Evolutionary conservation across 2,329 filamentous ascomycete genomes (phyloP).

Genomic region (Elsinoe ampelina): DNA sequence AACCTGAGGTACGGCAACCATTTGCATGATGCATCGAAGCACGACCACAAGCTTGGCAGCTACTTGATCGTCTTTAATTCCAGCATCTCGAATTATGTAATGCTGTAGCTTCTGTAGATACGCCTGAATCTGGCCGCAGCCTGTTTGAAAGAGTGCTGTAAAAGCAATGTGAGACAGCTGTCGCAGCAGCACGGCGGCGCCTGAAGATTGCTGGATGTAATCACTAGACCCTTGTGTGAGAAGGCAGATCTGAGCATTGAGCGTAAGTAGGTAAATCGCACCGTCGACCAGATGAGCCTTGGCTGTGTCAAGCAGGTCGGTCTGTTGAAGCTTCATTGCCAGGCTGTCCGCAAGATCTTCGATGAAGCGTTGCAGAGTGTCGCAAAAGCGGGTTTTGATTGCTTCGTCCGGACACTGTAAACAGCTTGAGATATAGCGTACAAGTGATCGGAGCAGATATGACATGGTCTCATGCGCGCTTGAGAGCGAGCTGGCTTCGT

Average conservation of each 20-base stretch:
- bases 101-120: conserved; percentile 40
- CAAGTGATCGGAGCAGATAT: conserved; percentile 36
- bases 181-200: neutral
- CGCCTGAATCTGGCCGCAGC: conserved; percentile 27
- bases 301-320: neutral
- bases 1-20: neutral
- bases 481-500: neutral
- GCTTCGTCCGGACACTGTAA: conserved; percentile 47
- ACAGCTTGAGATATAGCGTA: conserved; percentile 40
- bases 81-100: conserved; percentile 35
- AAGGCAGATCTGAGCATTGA: conserved; percentile 9
- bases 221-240: neutral
- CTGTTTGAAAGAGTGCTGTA: conserved; percentile 2
- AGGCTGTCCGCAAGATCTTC: conserved; percentile 26
- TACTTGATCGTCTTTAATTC: conserved; percentile 37
- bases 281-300: conserved; percentile 10
- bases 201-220: neutral
- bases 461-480: conserved; percentile 9
- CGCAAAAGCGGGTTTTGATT: conserved; percentile 41
- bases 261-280: conserved; percentile 13
- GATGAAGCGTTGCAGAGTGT: conserved; percentile 33
- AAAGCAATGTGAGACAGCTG: conserved; percentile 3
- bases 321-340: neutral
- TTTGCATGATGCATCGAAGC: conserved; percentile 34
- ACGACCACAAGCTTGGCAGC: conserved; percentile 40